Percentiles rank a stretch among this genome's conserved stretches.
Conservation (phyloP, 768 basidiomycete genomes). For the Mycena galericulata region DNA sequence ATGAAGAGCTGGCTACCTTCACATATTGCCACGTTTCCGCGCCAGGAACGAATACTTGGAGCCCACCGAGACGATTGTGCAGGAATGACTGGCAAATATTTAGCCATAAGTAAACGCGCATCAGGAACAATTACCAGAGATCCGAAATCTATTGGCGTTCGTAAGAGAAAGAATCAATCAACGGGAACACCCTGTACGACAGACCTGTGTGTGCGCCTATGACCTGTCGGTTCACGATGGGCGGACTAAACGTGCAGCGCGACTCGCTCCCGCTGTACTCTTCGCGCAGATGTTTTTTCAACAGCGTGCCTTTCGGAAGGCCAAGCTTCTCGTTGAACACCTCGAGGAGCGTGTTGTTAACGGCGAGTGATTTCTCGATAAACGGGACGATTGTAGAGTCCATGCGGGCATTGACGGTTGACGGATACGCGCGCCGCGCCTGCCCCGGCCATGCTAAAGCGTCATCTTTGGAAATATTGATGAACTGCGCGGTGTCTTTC, state of each 20-base stretch:
- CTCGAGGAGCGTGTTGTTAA: conserved; percentile 53
- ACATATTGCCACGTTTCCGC: no score
- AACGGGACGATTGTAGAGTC: conserved; percentile 42
- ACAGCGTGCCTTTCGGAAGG: conserved; percentile 54
- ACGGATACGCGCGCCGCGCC: conserved; percentile 58
- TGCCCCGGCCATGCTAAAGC: conserved; percentile 56
- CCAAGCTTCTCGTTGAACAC: conserved; percentile 58
- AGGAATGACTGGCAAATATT: background rate
- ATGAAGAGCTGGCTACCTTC: no score
- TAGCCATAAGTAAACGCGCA: no score
- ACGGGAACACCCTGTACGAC: no score
- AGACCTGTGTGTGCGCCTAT: no score
- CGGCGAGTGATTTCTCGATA: conserved; percentile 37
- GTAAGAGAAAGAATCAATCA: no score
- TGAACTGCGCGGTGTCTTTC: conserved; percentile 56
- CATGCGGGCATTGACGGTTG: conserved; percentile 54
- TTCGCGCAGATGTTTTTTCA: conserved; percentile 46
- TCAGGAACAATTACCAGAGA: background rate
- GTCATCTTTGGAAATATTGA: conserved; percentile 65
- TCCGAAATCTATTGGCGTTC: background rate
- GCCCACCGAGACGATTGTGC: background rate
- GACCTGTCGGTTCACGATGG: background rate
- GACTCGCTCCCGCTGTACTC: conserved; percentile 58
- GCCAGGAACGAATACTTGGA: background rate
- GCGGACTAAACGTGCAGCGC: conserved; percentile 54